Conservation (phyloP, 2,329 filamentous ascomycete genomes). For the Zymoseptoria brevis region DNA sequence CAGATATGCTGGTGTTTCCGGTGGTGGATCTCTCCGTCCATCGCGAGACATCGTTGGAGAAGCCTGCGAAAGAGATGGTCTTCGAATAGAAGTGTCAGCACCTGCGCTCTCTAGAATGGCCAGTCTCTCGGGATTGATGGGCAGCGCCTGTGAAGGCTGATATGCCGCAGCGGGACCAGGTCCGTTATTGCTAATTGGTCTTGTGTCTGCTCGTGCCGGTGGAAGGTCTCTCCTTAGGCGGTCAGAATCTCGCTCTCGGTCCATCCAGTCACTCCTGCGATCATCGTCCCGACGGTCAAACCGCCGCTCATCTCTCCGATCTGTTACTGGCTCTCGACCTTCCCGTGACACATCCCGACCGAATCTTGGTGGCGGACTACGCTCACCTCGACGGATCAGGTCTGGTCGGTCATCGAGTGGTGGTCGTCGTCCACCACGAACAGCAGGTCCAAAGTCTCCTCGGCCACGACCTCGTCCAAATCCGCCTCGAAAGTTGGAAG, state of each 20-base stretch:
- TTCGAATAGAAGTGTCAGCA: slow-evolving; percentile 20
- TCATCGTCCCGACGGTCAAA: slow-evolving; percentile 39
- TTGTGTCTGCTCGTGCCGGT: slow-evolving; percentile 23
- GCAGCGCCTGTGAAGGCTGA: slow-evolving; percentile 17
- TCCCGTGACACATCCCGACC: slow-evolving; percentile 43
- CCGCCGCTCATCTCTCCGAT: slow-evolving; percentile 38
- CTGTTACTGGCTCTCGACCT: slow-evolving; percentile 23
- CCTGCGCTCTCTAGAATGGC: slow-evolving; percentile 27
- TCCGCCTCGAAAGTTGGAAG: slow-evolving; percentile 35
- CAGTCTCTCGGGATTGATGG: slow-evolving; percentile 27
- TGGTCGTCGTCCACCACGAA: slow-evolving; percentile 39
- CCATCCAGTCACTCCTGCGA: slow-evolving; percentile 31
- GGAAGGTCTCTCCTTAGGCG: slow-evolving; percentile 24
- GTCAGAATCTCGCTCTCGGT: slow-evolving; percentile 35
- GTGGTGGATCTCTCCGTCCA: slow-evolving; percentile 28
- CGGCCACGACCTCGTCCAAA: slow-evolving; percentile 39
- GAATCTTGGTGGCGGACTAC: slow-evolving; percentile 42
- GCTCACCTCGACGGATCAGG: slow-evolving; percentile 47
- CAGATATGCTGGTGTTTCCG: slow-evolving; percentile 37
- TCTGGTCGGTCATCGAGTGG: slow-evolving; percentile 42
- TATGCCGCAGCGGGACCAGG: slow-evolving; percentile 12
- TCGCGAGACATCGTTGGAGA: slow-evolving; percentile 10
- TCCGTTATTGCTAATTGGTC: slow-evolving; percentile 20
- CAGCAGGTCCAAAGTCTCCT: slow-evolving; percentile 21
- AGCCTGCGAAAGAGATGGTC: slow-evolving; percentile 15